Percentiles rank a stretch among this genome's conserved stretches.
phyloP scores from a whole-genome alignment of 2,329 filamentous ascomycete genomes.

The Cadophora sp. region DNA sequence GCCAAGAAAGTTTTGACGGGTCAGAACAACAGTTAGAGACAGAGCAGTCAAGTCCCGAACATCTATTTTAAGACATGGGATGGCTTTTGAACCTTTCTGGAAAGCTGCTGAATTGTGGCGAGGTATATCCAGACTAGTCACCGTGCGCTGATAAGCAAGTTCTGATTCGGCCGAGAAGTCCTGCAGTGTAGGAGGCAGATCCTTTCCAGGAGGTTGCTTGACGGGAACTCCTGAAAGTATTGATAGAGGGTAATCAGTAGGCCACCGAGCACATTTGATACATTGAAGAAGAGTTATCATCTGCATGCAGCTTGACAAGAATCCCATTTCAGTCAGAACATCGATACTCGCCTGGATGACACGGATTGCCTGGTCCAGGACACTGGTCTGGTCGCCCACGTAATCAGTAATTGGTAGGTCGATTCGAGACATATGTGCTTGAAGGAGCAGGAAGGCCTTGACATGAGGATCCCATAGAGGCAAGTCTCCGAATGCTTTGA shows the following conservation, averaged over 20 bases:
- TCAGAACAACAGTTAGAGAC: conserved; percentile 68
- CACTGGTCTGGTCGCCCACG: conserved; percentile 88
- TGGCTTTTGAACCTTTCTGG: conserved; percentile 63
- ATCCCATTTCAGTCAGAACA: conserved; percentile 87
- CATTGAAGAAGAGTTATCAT: conserved; percentile 90
- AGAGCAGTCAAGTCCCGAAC: conserved; percentile 66
- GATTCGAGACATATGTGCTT: conserved; percentile 93
- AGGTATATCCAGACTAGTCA: conserved; percentile 59
- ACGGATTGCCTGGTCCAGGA: conserved; percentile 95
- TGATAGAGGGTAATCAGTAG: conserved; percentile 76
- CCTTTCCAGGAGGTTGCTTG: conserved; percentile 37
- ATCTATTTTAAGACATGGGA: conserved; percentile 73
- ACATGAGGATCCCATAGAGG: conserved; percentile 99
- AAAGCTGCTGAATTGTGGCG: conserved; percentile 44
- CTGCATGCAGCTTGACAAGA: conserved; percentile 75
- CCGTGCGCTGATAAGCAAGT: conserved; percentile 49
- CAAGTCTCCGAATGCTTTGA: conserved; percentile 58
- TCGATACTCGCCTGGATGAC: conserved; percentile 96
- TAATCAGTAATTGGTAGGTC: conserved; percentile 96
- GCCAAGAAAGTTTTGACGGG: conserved; percentile 69
- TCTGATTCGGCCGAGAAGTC: conserved; percentile 41
- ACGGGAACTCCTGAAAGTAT: conserved; percentile 76
- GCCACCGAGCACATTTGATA: conserved; percentile 93
- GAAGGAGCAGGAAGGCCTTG: conserved; percentile 91
- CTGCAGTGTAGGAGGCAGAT: conserved; percentile 45